Conservation (phyloP, 176 grass and related monocot species). For the Puccinellia tenuiflora region DNA sequence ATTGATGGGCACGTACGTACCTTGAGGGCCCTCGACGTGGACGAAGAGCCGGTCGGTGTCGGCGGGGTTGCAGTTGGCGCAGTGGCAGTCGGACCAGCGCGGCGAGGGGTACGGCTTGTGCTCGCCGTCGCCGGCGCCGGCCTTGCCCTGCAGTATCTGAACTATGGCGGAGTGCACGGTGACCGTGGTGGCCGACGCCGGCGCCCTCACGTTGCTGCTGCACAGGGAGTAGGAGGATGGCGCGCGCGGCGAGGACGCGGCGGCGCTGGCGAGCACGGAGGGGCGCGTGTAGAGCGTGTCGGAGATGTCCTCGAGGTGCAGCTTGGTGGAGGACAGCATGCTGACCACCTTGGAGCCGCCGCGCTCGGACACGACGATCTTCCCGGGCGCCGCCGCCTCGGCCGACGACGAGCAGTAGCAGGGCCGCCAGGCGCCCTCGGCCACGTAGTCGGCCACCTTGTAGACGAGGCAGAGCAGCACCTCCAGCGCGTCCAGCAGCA, state of each 20-base stretch:
- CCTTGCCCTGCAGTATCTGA: slow-evolving; percentile 69
- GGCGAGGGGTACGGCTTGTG: slow-evolving; percentile 41
- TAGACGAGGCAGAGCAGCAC: slow-evolving; percentile 66
- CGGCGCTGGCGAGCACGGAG: slow-evolving; percentile 45
- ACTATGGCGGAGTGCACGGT: slow-evolving; percentile 77
- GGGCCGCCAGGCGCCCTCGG: slow-evolving; percentile 78
- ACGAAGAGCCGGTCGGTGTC: slow-evolving; percentile 74
- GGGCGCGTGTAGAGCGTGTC: slow-evolving; percentile 87
- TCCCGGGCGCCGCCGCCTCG: slow-evolving; percentile 30
- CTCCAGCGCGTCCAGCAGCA: slow-evolving; percentile 68
- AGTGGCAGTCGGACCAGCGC: slow-evolving; percentile 96
- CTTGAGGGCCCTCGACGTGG: slow-evolving; percentile 57
- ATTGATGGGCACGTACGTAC: slow-evolving; percentile 17
- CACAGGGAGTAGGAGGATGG: neutral
- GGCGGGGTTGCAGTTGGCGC: slow-evolving; percentile 73
- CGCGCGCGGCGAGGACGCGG: neutral
- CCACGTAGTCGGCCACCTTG: slow-evolving; percentile 73
- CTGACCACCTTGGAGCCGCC: slow-evolving; percentile 88
- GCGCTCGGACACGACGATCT: slow-evolving; percentile 81
- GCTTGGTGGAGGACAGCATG: slow-evolving; percentile 57
- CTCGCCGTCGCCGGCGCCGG: slow-evolving; percentile 18
- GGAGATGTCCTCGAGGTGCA: slow-evolving; percentile 95
- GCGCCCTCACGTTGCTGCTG: neutral
- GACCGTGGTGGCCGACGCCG: slow-evolving; percentile 32
- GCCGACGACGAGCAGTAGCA: slow-evolving; percentile 76